phyloP scores from a whole-genome alignment of 106 monocot species.

The Dendrobium nobile region DNA sequence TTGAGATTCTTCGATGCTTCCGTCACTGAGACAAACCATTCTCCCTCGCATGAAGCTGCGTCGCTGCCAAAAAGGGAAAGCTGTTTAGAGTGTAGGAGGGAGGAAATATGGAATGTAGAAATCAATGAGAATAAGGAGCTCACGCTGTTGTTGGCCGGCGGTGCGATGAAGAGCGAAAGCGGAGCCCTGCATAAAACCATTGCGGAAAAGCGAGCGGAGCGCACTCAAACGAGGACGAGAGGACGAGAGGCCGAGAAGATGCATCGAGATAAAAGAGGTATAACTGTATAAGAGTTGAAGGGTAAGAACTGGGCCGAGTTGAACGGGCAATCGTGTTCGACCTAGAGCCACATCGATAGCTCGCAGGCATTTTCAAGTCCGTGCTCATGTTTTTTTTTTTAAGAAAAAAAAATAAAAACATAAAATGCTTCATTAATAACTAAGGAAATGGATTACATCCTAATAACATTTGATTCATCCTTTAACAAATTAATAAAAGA shows the following conservation, averaged over 20 bases:
- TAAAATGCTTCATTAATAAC: no score
- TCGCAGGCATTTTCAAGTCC: no score
- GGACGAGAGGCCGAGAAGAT: background rate
- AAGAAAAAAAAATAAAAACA: no score
- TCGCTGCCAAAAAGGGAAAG: background rate
- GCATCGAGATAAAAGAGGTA: background rate
- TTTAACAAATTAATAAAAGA: no score
- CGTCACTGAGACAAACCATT: background rate
- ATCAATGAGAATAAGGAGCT: background rate
- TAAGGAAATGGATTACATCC: no score
- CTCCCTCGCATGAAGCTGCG: background rate
- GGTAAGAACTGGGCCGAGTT: background rate
- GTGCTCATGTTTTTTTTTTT: no score
- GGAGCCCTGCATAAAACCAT: background rate
- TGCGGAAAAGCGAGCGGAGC: background rate
- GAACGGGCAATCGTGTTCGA: background rate
- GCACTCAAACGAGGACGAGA: background rate
- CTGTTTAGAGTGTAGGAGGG: background rate
- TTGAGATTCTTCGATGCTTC: background rate
- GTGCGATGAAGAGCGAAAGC: background rate
- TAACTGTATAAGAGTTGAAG: background rate
- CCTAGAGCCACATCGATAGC: background rate
- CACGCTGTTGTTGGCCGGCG: background rate
- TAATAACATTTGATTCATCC: no score
- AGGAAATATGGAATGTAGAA: background rate